Conservation (phyloP, 805 yeast species). For the Monosporozyma yasuniensis region DNA sequence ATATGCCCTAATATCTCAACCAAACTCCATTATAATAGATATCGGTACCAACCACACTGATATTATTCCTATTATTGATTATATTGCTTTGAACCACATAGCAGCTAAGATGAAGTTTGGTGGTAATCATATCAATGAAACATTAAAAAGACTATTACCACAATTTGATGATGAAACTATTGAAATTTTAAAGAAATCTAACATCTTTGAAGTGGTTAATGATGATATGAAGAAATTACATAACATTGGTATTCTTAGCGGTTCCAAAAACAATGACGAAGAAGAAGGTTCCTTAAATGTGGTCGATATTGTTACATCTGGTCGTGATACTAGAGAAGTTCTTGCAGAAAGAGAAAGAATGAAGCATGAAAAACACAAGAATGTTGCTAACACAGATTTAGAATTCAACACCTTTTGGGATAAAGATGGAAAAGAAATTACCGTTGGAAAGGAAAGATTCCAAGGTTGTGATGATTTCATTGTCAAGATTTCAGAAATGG, state of each 20-base stretch:
- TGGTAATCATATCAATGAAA: conserved; percentile 52
- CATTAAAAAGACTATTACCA: conserved; percentile 48
- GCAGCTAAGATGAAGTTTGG: conserved; percentile 46
- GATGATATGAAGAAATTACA: conserved; percentile 53
- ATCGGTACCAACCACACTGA: conserved; percentile 71
- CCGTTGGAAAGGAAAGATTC: conserved; percentile 85
- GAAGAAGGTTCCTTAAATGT: conserved; percentile 75
- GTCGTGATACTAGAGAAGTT: conserved; percentile 55
- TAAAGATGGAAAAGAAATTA: conserved; percentile 43
- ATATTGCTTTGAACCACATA: conserved; percentile 51
- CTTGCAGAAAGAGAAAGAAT: conserved; percentile 53
- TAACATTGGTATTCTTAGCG: conserved; percentile 34
- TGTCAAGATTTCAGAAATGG: conserved; percentile 41
- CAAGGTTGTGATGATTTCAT: conserved; percentile 64
- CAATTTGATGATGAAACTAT: conserved; percentile 47
- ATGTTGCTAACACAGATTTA: conserved; percentile 51
- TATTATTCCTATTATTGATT: conserved; percentile 71
- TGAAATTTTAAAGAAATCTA: conserved; percentile 64
- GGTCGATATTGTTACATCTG: conserved; percentile 79
- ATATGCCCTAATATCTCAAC: conserved; percentile 60
- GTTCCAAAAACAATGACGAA: conserved; percentile 22
- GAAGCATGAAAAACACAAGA: conserved; percentile 28
- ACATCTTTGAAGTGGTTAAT: conserved; percentile 70
- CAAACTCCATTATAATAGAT: conserved; percentile 68
- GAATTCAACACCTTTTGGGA: conserved; percentile 68